Evolutionary conservation across 345 rosid genomes (phyloP), one percentile per base, ranked within the genome.

Genomic region (Jatropha curcas): DNA sequence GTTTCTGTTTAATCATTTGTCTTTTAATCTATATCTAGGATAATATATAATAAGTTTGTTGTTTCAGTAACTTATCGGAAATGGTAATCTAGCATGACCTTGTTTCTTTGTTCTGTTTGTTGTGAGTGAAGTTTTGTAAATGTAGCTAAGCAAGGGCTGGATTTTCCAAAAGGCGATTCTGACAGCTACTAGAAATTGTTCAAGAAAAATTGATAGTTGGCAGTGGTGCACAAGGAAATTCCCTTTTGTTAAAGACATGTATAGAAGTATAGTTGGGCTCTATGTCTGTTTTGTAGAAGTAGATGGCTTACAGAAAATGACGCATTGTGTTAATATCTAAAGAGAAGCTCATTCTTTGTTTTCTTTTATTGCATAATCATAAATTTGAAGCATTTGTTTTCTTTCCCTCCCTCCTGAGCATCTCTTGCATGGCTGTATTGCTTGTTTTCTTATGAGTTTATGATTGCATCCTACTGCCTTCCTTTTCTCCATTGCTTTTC

Each of bases 361-460:
- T 28, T n/a, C n/a, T n/a, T 37, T 48, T 16, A 30, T 69, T 33
- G 33, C 11, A 34, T 37, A 7, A 9, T 20, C 31, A 22, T 58
- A 70, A 27, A n/a, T 37, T 34, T 30, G 22, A 4, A 13, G 5
- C 17, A 19, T 34, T 69, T 66, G 19, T 34, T n/a, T 28, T 20
- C 33, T 46, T 67, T 67, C 65, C 37, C 19, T n/a, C n/a, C n/a
- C n/a, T n/a, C n/a, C n/a, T n/a, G n/a, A n/a, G 66, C 45, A 41
- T 41, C 45, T 41, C 4, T 16, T 34, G n/a, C 17, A 13, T 14
- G 10, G 50, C 39, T 25, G 20, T 35, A 60, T 72, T 66, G 37
- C 45, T 46, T 57, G 20, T 34, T 8, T 35, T 55, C 63, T n/a
- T n/a, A n/a, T 31, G 43, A 31, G 17, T 52, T 70, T 17, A 35